A percentile compares a stretch with the other conserved stretches of the same genome.
These are phyloP conservation scores for Verticillium klebahnii DNA, from an alignment of 2,329 filamentous ascomycete genomes.

Conservation along the genomic window DNA sequence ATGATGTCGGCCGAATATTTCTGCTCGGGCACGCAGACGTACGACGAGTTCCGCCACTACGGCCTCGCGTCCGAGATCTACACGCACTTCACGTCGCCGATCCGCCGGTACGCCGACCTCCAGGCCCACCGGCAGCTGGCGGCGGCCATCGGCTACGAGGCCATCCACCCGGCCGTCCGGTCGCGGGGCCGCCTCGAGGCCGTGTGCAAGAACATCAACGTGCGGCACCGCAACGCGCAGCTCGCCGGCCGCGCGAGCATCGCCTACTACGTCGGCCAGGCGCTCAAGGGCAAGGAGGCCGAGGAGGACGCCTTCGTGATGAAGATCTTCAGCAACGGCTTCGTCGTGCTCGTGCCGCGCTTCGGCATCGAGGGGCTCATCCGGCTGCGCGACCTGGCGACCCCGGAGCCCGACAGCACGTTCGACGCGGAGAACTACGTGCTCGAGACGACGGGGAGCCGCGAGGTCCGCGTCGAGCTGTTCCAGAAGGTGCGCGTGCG, in stretches of 20 bases:
- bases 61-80: conserved; percentile 95
- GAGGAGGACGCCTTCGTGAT: conserved; percentile 95
- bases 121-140: conserved; percentile 92
- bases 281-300: conserved; percentile 70
- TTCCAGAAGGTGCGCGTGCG: conserved; percentile 89
- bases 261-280: conserved; percentile 97
- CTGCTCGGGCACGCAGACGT: conserved; percentile 86
- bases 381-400: conserved; percentile 74
- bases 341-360: conserved; percentile 90
- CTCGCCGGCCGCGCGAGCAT: conserved; percentile 91
- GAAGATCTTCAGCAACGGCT: conserved; percentile 95
- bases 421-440: conserved; percentile 86
- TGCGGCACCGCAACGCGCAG: conserved; percentile 94
- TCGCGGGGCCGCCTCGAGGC: conserved; percentile 82
- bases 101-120: conserved; percentile 95
- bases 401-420: conserved; percentile 70
- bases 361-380: conserved; percentile 96
- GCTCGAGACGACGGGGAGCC: conserved; percentile 55
- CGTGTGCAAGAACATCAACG: conserved; percentile 98
- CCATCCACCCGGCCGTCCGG: conserved; percentile 74
- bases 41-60: conserved; percentile 94
- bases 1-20: conserved; percentile 99
- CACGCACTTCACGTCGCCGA: conserved; percentile 97
- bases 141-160: conserved; percentile 89
- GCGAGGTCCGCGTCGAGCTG: conserved; percentile 64